Base-by-base conservation (phyloP, 108 stramenopile species). In the Licmophora abbreviata region DNA sequence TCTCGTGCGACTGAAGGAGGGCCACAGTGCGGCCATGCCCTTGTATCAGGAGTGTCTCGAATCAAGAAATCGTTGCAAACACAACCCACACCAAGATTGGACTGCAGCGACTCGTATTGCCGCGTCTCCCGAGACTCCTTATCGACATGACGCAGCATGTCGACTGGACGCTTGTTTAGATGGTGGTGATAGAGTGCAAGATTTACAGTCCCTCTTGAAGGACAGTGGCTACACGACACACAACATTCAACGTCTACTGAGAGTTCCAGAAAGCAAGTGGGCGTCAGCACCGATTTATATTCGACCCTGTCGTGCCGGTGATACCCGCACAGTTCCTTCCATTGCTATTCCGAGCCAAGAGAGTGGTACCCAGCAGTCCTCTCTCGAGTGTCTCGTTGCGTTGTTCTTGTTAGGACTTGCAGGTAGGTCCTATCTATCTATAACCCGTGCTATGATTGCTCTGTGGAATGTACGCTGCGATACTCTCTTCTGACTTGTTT, bases 71-170 rank as follows among this genome's bases (percentile, higher is more conserved):
- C n/a, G n/a, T n/a, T n/a, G n/a, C n/a, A 30, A 44, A 28, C 21
- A 30, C 21, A 42, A 57, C 23, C 11, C 3, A 15, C 51, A 59
- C 52, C 57, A 4, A 1, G 77, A 79, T 45, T 58, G 42, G 11
- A 79, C 77, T 28, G 82, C 82, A 2, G 72, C 69, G 12, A 71
- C 73, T 9, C 32, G 77, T 4, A 71, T 83, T 33, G 74, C 82
- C 18, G 71, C 75, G 15, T 45, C 61, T 10, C 28, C 50, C 9
- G n/a, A 40, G 18, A 18, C 60, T 14, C 45, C 54, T 18, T 5
- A 30, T n/a, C 48, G 64, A 0, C 63, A 71, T 26, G 55, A 54
- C 32, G 33, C 41, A 7, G 40, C 59, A 18, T 51, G 51, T 54
- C 51, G 40, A 40, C 23, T 49, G 15, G 22, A 1, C n/a, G 7